Percentiles rank a stretch among this genome's conserved stretches.
phyloP scores from a whole-genome alignment of 2,329 filamentous ascomycete genomes.

The Xylariaceae sp. region DNA sequence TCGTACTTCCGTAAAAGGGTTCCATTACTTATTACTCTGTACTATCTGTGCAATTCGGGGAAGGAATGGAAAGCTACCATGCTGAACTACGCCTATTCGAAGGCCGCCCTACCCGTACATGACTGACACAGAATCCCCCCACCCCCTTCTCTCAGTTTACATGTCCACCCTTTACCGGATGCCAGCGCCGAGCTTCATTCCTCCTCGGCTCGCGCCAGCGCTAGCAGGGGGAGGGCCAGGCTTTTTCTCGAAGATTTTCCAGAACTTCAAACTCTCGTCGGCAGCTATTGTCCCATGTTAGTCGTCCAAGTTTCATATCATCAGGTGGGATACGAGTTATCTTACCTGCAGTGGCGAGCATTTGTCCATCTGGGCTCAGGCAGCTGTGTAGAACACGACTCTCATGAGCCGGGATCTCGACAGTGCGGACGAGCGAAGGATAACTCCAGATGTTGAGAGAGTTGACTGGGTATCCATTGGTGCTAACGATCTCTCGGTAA shows the following conservation, averaged over 20 bases:
- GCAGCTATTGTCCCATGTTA: constrained; percentile 53
- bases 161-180: too few species aligned
- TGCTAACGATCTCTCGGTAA: constrained; percentile 97
- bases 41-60: too few species aligned
- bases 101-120: too few species aligned
- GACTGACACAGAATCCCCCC: too few species aligned
- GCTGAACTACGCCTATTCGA: too few species aligned
- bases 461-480: constrained; percentile 98
- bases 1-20: too few species aligned
- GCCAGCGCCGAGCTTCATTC: constrained; percentile 47
- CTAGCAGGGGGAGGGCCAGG: constrained; percentile 60
- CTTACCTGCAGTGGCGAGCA: constrained; percentile 85
- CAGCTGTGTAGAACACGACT: constrained; percentile 94
- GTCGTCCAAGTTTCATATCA: not conserved
- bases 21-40: too few species aligned
- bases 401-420: constrained; percentile 97
- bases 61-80: too few species aligned
- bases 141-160: too few species aligned
- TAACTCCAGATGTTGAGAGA: constrained; percentile 99
- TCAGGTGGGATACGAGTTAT: constrained; percentile 9
- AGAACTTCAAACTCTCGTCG: constrained; percentile 98
- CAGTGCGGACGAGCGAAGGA: constrained; percentile 90
- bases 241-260: constrained; percentile 99
- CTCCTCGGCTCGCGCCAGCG: constrained; percentile 66
- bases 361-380: constrained; percentile 94